A percentile compares a stretch with the other conserved stretches of the same genome.
Conservation (phyloP, 805 yeast genomes). For the Ogataea naganishii region DNA sequence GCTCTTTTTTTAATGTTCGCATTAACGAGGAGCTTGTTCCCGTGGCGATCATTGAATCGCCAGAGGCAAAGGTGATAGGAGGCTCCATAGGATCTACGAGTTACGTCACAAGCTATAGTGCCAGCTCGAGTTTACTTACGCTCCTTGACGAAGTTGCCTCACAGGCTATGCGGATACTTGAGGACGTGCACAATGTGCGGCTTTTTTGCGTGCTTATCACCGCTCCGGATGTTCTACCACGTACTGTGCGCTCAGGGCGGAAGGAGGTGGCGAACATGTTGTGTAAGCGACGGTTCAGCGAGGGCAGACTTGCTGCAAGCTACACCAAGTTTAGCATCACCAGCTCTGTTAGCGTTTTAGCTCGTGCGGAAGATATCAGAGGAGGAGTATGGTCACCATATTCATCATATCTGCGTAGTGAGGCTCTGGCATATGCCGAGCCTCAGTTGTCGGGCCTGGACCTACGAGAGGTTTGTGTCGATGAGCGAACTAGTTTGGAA, state of each 20-base stretch:
- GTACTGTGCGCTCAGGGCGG: constrained; percentile 78
- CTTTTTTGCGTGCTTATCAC: constrained; percentile 77
- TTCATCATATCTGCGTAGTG: constrained; percentile 56
- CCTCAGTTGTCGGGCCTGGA: constrained; percentile 79
- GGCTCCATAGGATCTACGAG: not conserved
- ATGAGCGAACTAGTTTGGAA: constrained; percentile 68
- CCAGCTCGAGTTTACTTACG: constrained; percentile 19
- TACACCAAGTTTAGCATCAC: constrained; percentile 73
- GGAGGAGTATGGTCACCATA: constrained; percentile 85
- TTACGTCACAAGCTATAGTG: not conserved
- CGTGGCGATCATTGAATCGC: constrained; percentile 69
- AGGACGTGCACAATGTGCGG: constrained; percentile 60
- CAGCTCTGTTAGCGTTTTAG: constrained; percentile 53
- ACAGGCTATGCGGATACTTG: constrained; percentile 35
- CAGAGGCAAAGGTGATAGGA: constrained; percentile 10
- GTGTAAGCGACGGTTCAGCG: constrained; percentile 66
- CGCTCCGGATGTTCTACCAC: constrained; percentile 73
- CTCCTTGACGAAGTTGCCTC: constrained; percentile 42
- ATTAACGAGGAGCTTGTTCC: constrained; percentile 77
- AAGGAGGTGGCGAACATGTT: constrained; percentile 88
- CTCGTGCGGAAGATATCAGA: constrained; percentile 63
- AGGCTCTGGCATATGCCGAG: constrained; percentile 54
- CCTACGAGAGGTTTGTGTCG: constrained; percentile 64
- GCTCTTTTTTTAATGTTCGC: constrained; percentile 82
- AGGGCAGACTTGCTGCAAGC: constrained; percentile 71